Conservation (phyloP, 441 rosid genomes). For the Sinapis alba region DNA sequence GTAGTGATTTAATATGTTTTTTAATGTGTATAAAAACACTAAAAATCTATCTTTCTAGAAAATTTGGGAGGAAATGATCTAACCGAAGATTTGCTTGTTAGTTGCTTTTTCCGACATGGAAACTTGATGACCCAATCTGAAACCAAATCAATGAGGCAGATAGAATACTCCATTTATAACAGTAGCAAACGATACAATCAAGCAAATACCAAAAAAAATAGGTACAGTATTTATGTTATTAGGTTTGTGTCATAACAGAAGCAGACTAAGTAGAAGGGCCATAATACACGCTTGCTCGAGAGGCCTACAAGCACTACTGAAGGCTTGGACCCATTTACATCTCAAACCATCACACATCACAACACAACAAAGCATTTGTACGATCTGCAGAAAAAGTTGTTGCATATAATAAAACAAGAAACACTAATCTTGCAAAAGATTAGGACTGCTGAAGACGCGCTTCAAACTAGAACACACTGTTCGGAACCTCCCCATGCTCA, state of each 20-base stretch:
- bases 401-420: slow-evolving; percentile 8
- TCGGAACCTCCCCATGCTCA: slow-evolving; percentile 77
- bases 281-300: slow-evolving; percentile 11
- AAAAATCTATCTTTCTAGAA: too few relatives aligned
- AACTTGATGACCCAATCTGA: not conserved
- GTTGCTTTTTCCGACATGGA: not conserved
- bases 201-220: not conserved
- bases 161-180: not conserved
- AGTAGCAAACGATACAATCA: not conserved
- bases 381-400: not conserved
- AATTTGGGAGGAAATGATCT: too few relatives aligned
- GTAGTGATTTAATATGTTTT: too few relatives aligned
- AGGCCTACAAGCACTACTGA: not conserved
- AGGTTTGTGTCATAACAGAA: not conserved
- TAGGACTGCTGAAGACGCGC: slow-evolving; percentile 62
- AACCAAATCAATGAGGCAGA: not conserved
- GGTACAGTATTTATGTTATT: slow-evolving; percentile 15
- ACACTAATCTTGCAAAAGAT: slow-evolving; percentile 36
- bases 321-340: not conserved
- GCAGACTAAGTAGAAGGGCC: not conserved
- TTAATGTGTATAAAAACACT: too few relatives aligned
- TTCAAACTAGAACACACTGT: slow-evolving; percentile 83
- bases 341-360: not conserved
- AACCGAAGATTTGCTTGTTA: not conserved
- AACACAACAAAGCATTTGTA: not conserved